phyloP scores from a whole-genome alignment of 345 rosid species.

The Laguncularia racemosa region DNA sequence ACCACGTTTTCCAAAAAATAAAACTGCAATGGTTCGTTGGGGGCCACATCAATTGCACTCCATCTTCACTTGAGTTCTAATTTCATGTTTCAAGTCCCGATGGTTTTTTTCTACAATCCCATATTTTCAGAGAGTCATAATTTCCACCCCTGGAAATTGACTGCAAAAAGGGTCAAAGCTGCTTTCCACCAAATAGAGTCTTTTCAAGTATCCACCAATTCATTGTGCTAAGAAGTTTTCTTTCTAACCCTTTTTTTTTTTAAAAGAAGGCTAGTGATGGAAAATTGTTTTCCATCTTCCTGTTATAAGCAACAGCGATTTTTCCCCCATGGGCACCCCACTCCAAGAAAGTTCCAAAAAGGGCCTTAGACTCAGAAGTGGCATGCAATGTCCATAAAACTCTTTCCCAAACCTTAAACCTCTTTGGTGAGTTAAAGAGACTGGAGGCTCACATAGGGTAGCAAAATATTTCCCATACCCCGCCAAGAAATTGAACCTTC shows the following conservation, averaged over 20 bases:
- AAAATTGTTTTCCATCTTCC: conserved; percentile 38
- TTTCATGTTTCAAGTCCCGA: conserved; percentile 90
- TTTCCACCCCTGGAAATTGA: conserved; percentile 52
- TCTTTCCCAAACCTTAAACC: conserved; percentile 86
- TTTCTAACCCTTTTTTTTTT: conserved; percentile 81
- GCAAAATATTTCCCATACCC: conserved; percentile 87
- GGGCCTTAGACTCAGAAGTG: conserved; percentile 53
- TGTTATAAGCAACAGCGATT: conserved; percentile 64
- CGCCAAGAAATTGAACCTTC: conserved; percentile 70
- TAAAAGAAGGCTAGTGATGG: conserved; percentile 71
- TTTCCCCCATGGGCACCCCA: conserved; percentile 99
- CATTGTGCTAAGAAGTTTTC: conserved; percentile 59
- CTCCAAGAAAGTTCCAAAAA: conserved; percentile 62
- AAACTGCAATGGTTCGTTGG: conserved; percentile 80
- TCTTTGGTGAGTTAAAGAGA: conserved; percentile 38
- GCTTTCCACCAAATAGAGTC: conserved; percentile 81
- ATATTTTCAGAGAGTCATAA: conserved; percentile 59
- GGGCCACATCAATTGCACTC: conserved; percentile 85
- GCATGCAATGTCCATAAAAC: conserved; percentile 72
- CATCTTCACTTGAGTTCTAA: conserved; percentile 50
- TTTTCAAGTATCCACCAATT: conserved; percentile 31
- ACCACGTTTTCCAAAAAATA: conserved; percentile 74
- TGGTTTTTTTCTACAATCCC: conserved; percentile 86
- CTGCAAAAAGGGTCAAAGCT: conserved; percentile 82
- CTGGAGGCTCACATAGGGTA: conserved; percentile 34